These are phyloP conservation scores for Neopestalotiopsis rosae DNA, from an alignment of 2,329 filamentous ascomycete species.

Conservation along the genomic window DNA sequence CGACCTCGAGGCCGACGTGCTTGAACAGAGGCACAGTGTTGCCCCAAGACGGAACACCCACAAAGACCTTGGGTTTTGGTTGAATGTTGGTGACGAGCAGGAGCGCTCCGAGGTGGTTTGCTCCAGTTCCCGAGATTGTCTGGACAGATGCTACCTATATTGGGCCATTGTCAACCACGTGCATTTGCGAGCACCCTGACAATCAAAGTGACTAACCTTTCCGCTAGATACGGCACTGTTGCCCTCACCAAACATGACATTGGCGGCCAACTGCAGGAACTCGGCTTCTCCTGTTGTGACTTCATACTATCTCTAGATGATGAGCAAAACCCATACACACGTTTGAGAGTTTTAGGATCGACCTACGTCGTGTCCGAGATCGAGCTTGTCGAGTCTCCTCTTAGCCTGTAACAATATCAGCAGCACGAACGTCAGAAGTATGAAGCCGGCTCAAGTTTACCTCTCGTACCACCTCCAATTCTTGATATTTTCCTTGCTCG, in stretches of 20 bases:
- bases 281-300: conserved; percentile 38
- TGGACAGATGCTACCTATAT: conserved; percentile 40
- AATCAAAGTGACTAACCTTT: background rate
- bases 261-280: conserved; percentile 35
- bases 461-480: conserved; percentile 33
- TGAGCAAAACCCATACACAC: background rate
- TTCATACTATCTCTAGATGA: conserved; percentile 34
- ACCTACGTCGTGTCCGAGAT: conserved; percentile 35
- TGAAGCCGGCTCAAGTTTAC: conserved; percentile 15
- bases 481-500: conserved; percentile 37
- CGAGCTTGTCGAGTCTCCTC: conserved; percentile 22
- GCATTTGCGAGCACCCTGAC: background rate
- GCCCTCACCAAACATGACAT: conserved; percentile 35
- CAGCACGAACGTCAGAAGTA: too few species aligned
- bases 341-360: background rate
- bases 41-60: conserved; percentile 39
- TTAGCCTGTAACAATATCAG: conserved; percentile 29
- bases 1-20: conserved; percentile 34
- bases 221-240: background rate
- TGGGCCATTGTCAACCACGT: conserved; percentile 10
- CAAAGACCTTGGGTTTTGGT: conserved; percentile 28
- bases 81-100: conserved; percentile 26
- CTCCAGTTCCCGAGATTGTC: conserved; percentile 44
- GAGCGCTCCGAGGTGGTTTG: conserved; percentile 40
- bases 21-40: conserved; percentile 40